Percentiles rank a stretch among this genome's conserved stretches.
Conservation (phyloP, 768 basidiomycete genomes). For the Leccinellum rugosiceps region DNA sequence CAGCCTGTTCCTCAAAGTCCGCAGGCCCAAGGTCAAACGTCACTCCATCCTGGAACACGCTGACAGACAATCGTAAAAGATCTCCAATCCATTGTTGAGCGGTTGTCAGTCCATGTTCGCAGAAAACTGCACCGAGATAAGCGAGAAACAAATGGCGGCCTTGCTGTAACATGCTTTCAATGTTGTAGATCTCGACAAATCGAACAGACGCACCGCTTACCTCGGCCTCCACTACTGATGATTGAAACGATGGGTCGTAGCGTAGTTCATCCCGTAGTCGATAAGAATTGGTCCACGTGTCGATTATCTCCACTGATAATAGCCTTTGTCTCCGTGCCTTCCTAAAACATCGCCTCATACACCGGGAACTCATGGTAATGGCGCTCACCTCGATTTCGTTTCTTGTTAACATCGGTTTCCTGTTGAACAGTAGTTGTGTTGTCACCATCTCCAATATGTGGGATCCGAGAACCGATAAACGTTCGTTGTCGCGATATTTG, state of each 20-base stretch:
- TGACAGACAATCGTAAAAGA: conserved; percentile 32
- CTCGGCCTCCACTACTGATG: conserved; percentile 31
- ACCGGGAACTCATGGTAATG: conserved; percentile 9
- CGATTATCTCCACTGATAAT: conserved; percentile 33
- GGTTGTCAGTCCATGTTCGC: conserved; percentile 47
- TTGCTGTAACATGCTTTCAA: conserved; percentile 42
- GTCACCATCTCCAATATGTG: conserved; percentile 45
- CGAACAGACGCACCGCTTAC: conserved; percentile 31
- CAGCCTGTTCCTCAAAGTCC: conserved; percentile 27
- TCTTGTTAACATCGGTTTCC: conserved; percentile 48
- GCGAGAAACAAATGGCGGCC: conserved; percentile 56
- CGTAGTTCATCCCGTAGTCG: conserved; percentile 33
- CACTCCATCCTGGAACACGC: conserved; percentile 14
- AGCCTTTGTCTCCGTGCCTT: conserved; percentile 26
- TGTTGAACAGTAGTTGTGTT: conserved; percentile 46
- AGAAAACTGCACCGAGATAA: conserved; percentile 64
- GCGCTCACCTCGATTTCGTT: conserved; percentile 50
- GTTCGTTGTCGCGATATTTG: conserved; percentile 54
- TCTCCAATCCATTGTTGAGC: conserved; percentile 57
- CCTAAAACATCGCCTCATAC: conserved; percentile 22
- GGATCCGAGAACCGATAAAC: conserved; percentile 51
- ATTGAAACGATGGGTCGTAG: conserved; percentile 30
- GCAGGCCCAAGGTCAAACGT: conserved; percentile 18
- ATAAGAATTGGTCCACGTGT: conserved; percentile 39
- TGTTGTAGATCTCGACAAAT: conserved; percentile 9